Percentiles rank a stretch among this genome's conserved stretches.
These are phyloP conservation scores for Mycena floridula DNA, from an alignment of 768 basidiomycete species.

Conservation along the genomic window DNA sequence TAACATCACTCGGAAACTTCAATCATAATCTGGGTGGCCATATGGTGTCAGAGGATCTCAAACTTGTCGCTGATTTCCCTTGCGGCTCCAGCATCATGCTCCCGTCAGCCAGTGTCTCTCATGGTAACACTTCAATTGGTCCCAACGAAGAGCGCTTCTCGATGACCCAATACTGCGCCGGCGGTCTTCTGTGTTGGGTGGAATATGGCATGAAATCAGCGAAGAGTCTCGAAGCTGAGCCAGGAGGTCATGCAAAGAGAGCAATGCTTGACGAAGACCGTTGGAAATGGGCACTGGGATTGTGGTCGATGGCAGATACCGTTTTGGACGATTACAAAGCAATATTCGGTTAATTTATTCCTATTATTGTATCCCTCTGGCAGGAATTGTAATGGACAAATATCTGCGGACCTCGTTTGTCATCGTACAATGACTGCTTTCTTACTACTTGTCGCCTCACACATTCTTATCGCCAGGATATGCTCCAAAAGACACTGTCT, in stretches of 20 bases:
- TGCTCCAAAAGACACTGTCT: slow-evolving; percentile 54
- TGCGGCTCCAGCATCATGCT: slow-evolving; percentile 13
- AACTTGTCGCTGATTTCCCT: slow-evolving; percentile 12
- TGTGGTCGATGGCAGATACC: no score
- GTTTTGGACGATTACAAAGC: no score
- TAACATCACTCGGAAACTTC: slow-evolving; percentile 10
- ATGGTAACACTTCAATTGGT: slow-evolving; percentile 3
- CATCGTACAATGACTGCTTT: no score
- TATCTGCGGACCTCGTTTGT: no score
- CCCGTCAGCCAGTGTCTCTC: slow-evolving; percentile 9
- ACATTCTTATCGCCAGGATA: no score
- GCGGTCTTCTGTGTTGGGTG: slow-evolving; percentile 4
- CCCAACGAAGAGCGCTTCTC: background rate
- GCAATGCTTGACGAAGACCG: background rate
- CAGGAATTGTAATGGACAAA: no score
- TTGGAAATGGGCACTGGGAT: no score
- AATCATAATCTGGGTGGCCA: slow-evolving; percentile 13
- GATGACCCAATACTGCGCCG: slow-evolving; percentile 10
- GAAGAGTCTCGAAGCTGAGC: background rate
- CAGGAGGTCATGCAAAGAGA: background rate
- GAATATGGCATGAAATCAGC: background rate
- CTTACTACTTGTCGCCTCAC: no score
- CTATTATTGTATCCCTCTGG: no score
- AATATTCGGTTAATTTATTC: no score
- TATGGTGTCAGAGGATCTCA: slow-evolving; percentile 12